A percentile compares a stretch with the other conserved stretches of the same genome.
phyloP scores from a whole-genome alignment of 164 flowering plant genomes.

The Saururus chinensis region DNA sequence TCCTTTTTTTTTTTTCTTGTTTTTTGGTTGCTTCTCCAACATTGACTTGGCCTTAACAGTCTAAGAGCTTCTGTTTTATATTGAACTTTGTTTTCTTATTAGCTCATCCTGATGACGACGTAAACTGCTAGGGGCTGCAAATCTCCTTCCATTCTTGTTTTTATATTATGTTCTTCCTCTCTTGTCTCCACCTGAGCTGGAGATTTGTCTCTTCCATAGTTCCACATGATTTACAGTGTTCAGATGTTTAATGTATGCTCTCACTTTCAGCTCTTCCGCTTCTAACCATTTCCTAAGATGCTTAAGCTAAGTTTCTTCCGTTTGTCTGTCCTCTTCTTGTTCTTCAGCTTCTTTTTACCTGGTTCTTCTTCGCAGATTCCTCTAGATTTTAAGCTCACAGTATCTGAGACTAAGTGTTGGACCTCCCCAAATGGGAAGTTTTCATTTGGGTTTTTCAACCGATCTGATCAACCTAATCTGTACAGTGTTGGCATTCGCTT shows the following conservation, averaged over 20 bases:
- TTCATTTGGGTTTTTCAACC: conserved; percentile 52
- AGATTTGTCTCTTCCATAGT: background rate
- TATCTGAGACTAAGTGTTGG: conserved; percentile 39
- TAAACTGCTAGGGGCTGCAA: background rate
- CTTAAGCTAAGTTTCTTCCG: conserved; percentile 2
- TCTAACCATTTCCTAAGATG: conserved; percentile 18
- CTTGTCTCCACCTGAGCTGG: conserved; percentile 8
- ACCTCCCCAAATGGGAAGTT: conserved; percentile 56
- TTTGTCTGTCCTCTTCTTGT: background rate
- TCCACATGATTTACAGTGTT: no score
- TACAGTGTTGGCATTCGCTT: conserved; percentile 44
- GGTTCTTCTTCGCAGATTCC: conserved; percentile 33
- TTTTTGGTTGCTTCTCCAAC: background rate
- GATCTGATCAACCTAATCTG: conserved; percentile 27
- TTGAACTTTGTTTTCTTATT: background rate
- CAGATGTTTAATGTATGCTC: background rate
- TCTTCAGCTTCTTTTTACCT: conserved; percentile 5
- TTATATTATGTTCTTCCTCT: background rate
- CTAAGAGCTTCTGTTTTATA: background rate
- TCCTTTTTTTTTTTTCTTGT: no score
- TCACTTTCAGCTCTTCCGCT: conserved; percentile 1
- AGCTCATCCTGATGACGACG: background rate
- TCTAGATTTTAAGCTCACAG: conserved; percentile 42
- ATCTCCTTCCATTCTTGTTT: background rate
- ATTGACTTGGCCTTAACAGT: background rate